Percentiles rank a stretch among this genome's conserved stretches.
These are phyloP conservation scores for Penicillium angulare DNA, from an alignment of 495 filamentous ascomycete genomes.

Conservation along the genomic window DNA sequence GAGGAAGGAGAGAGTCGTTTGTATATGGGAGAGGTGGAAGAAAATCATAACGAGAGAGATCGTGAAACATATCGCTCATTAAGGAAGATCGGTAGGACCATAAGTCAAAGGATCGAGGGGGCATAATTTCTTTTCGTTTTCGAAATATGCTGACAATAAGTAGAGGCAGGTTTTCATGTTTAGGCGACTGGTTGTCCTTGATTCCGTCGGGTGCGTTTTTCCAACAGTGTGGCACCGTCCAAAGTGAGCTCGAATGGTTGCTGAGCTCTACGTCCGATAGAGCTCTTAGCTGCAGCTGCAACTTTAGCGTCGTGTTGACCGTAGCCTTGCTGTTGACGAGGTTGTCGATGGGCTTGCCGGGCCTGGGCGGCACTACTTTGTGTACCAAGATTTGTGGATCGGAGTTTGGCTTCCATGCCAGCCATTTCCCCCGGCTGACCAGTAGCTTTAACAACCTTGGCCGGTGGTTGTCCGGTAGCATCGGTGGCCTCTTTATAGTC, in stretches of 20 bases:
- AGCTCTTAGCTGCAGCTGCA: slow-evolving; percentile 74
- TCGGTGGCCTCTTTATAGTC: slow-evolving; percentile 37
- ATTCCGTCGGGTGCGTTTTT: slow-evolving; percentile 59
- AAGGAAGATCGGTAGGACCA: slow-evolving; percentile 3
- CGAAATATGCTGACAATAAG: not conserved
- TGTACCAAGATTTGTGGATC: slow-evolving; percentile 69
- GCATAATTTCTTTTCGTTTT: not conserved
- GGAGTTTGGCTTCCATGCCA: slow-evolving; percentile 81
- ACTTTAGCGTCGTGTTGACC: slow-evolving; percentile 77
- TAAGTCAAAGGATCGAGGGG: too few relatives aligned
- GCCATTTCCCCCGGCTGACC: slow-evolving; percentile 60
- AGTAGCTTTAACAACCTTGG: slow-evolving; percentile 68
- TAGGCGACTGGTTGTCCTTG: slow-evolving; percentile 33
- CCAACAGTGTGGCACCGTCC: slow-evolving; percentile 83
- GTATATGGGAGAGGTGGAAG: not conserved
- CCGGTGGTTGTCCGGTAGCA: slow-evolving; percentile 51
- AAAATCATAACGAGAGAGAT: not conserved
- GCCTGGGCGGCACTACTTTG: slow-evolving; percentile 56
- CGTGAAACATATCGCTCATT: slow-evolving; percentile 16
- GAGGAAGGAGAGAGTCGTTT: not conserved
- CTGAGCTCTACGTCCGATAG: slow-evolving; percentile 63
- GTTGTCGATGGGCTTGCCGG: slow-evolving; percentile 52
- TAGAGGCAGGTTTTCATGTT: slow-evolving; percentile 6
- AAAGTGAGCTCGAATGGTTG: slow-evolving; percentile 85
- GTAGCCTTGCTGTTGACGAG: slow-evolving; percentile 64